Evolutionary conservation across 306 rosid species (phyloP), one percentile per base, ranked within the genome.

Genomic region (Parietaria judaica): DNA sequence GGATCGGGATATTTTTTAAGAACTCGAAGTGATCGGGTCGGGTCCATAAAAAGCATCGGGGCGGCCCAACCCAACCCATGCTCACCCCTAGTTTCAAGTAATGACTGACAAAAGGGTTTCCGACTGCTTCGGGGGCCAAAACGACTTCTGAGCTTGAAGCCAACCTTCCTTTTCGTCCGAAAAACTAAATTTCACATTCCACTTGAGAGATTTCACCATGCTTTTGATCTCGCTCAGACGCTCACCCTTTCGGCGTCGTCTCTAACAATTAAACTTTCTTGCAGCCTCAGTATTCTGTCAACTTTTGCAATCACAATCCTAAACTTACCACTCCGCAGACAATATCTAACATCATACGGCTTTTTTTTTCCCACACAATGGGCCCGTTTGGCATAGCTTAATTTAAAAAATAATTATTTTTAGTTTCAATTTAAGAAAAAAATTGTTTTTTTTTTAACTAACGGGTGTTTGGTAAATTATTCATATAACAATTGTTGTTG

Each of bases 221-320:
- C 58, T 78, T 74, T 89, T 87, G 7, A 89, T 55, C 82, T 86
- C 86, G n/a, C 45, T 65, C 36, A 80, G 80, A 83, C 86, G n/a
- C 45, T 65, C 36, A 80, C 57, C 16, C 77, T 86, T 72, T 86
- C 87, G 17, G 56, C 84, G 59, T 69, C 73, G 74, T 89, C 97
- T 65, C 80, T 77, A 2, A 84, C 23, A 8, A 89, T 82, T 58
- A 89, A 65, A 51, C 78, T 76, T 54, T 95, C 97, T 66, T 86
- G 84, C 13, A 95, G 97, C 80, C 97, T 83, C 56, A 89, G 75
- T 64, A 89, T 81, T 76, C 97, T 78, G 79, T 89, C 95, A 66
- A 73, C 86, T 73, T 89, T 95, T 43, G 87, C 97, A 59, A 86
- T 67, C 73, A 84, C 85, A 13, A 81, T 82, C 64, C 60, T 64